These are phyloP conservation scores for Nannizziopsis barbatae DNA, from an alignment of 2,329 filamentous ascomycete genomes.

Conservation along the genomic window DNA sequence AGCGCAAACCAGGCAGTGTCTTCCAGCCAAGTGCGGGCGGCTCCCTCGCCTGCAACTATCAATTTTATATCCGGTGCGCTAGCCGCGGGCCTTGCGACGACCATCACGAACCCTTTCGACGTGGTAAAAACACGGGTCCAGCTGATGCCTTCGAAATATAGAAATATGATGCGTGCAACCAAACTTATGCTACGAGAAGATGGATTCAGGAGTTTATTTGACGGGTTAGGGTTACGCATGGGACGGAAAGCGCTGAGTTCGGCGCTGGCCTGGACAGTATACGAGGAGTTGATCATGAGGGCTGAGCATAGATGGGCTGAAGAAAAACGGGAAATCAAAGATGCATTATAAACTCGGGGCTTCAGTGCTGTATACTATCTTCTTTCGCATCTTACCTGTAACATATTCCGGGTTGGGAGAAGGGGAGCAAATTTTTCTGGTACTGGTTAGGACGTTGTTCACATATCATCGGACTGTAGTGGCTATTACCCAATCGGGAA, in stretches of 20 bases:
- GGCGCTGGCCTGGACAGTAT: slow-evolving; percentile 93
- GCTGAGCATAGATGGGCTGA: slow-evolving; percentile 43
- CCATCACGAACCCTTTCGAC: slow-evolving; percentile 91
- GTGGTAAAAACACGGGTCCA: slow-evolving; percentile 92
- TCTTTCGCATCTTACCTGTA: background rate
- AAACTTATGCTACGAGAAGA: slow-evolving; percentile 72
- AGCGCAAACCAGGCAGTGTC: background rate
- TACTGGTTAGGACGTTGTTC: no score
- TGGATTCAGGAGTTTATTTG: slow-evolving; percentile 67
- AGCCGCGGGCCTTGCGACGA: slow-evolving; percentile 71
- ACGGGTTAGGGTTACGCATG: slow-evolving; percentile 77
- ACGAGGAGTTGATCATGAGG: slow-evolving; percentile 79
- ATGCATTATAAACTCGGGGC: slow-evolving; percentile 1
- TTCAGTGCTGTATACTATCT: background rate
- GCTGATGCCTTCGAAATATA: slow-evolving; percentile 70
- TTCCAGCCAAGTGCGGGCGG: background rate
- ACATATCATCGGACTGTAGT: no score
- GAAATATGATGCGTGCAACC: slow-evolving; percentile 68
- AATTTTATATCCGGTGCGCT: slow-evolving; percentile 77
- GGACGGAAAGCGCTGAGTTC: slow-evolving; percentile 83
- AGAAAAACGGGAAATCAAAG: slow-evolving; percentile 17
- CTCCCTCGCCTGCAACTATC: slow-evolving; percentile 46
- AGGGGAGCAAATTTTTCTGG: no score
- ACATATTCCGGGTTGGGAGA: background rate
- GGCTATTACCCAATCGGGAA: background rate